Conservation (phyloP, 2,329 filamentous ascomycete genomes). For the Claviceps digitariae region DNA sequence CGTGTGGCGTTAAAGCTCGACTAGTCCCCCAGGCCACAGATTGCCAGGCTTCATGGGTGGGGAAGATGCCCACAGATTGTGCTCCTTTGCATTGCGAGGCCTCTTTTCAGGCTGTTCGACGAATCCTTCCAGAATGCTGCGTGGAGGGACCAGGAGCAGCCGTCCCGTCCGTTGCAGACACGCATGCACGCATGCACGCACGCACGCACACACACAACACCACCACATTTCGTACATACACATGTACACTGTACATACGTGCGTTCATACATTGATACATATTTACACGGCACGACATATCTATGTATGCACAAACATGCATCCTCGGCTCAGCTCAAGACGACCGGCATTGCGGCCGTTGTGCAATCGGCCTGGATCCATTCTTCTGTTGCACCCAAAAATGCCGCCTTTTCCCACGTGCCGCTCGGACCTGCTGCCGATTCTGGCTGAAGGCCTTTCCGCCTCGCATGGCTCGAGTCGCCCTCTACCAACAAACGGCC, state of each 20-base stretch:
- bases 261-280: too few relatives aligned
- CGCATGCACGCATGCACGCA: too few relatives aligned
- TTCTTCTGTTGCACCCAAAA: not conserved
- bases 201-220: too few relatives aligned
- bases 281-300: too few relatives aligned
- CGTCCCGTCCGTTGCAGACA: too few relatives aligned
- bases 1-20: not conserved
- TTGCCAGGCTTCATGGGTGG: not conserved
- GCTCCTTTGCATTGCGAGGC: not conserved
- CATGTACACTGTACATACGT: not conserved
- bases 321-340: not conserved
- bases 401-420: not conserved
- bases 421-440: not conserved
- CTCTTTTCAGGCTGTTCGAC: not conserved
- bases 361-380: not conserved
- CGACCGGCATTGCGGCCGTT: not conserved
- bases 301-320: not conserved
- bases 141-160: too few relatives aligned
- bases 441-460: not conserved
- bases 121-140: not conserved
- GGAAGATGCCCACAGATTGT: not conserved
- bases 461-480: not conserved
- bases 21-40: not conserved
- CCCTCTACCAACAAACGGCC: not conserved
- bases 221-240: too few relatives aligned